Base-by-base conservation (phyloP, 129 eudicot genomes). In the Lactuca saligna region DNA sequence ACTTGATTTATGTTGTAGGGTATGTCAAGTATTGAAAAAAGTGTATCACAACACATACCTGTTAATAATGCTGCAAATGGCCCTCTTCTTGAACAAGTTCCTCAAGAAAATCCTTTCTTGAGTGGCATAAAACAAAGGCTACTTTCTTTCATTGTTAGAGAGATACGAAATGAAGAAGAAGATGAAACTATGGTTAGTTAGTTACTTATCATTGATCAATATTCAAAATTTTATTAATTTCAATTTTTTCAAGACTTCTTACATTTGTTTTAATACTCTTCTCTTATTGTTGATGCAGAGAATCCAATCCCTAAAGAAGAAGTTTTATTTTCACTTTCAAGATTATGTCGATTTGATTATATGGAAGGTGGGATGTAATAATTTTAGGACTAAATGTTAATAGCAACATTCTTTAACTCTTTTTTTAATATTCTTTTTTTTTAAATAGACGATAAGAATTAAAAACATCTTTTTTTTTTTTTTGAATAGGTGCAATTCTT, bases 341-440 rank as follows among this genome's bases (percentile, higher is more conserved):
- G 99, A 94, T 85, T 94, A 94, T 68, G 89, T 88, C 44, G 96
- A 94, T 77, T 78, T 94, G 88, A 85, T 89, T 56, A 85, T 94
- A 54, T 94, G 99, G 99, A 94, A 90, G 97, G 99, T 87, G 16
- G 56, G 46, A 17, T 70, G 54, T 57, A 58, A 68, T 76, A 32
- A 5, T 54, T 33, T 31, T 25, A 48, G 49, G 14, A 3, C 49
- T 42, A 42, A 42, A 42, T 42, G 49, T 12, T 11, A 46, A 12
- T 46, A 46, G 15, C 51, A 46, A 10, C 12, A 4, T 10, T 11
- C 51, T 46, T 46, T 46, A 44, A 44, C 50, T 8, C 46, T 54
- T 38, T 10, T 33, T 53, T 15, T 53, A 38, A 39, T 54, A 29
- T 12, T 68, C 5, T 62, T 38, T 68, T 50, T 25, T 25, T 25